Percentiles rank a stretch among this genome's conserved stretches.
Conservation (phyloP, 257 asterid species). For the Osmanthus fragrans region DNA sequence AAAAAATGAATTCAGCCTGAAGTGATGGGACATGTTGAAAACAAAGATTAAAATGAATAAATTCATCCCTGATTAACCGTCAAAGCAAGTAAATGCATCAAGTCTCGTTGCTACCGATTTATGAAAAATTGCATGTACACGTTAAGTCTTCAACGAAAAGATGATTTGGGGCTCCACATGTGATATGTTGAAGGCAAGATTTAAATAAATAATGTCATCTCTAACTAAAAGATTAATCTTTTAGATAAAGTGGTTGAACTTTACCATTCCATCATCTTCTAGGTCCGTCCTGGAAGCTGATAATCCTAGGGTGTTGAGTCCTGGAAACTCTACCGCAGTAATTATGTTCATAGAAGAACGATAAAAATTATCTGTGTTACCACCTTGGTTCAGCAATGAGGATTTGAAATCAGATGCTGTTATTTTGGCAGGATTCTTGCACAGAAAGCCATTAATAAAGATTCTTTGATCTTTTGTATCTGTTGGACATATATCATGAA, state of each 20-base stretch:
- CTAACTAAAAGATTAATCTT: not conserved
- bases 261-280: constrained; percentile 62
- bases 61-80: not conserved
- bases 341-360: constrained; percentile 41
- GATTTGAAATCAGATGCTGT: constrained; percentile 66
- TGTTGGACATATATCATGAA: constrained; percentile 61
- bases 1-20: not conserved
- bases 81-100: not conserved
- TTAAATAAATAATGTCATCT: not conserved
- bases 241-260: constrained; percentile 22
- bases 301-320: constrained; percentile 70
- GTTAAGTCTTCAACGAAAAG: not conserved
- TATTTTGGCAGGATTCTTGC: constrained; percentile 53
- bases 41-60: not conserved
- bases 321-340: constrained; percentile 68
- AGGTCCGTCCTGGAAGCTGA: constrained; percentile 62
- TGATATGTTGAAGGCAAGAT: not conserved
- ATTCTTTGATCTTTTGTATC: constrained; percentile 24
- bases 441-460: constrained; percentile 66
- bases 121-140: not conserved
- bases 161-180: not conserved
- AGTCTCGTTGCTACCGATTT: not conserved
- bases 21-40: not conserved
- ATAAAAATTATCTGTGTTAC: constrained; percentile 51
- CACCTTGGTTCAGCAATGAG: constrained; percentile 38